Conservation (phyloP, 1,284 basidiomycete genomes). For the Sporisorium iseilematis-ciliati region DNA sequence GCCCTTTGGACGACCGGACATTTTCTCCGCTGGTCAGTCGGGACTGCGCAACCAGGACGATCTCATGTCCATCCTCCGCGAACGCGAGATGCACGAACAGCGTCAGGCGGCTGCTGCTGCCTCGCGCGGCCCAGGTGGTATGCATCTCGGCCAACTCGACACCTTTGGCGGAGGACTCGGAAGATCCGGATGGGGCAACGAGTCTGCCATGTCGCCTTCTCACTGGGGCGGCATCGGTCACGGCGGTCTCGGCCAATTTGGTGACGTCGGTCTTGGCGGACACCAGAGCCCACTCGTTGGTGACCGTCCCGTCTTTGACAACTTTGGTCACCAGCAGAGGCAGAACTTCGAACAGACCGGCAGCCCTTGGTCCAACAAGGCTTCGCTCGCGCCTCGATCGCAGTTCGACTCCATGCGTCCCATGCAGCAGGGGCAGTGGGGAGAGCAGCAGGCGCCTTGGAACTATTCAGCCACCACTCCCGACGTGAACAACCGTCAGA, state of each 20-base stretch:
- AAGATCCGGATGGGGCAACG: conserved; percentile 37
- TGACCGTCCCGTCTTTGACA: conserved; percentile 40
- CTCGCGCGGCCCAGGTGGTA: conserved; percentile 34
- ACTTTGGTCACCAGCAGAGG: conserved; percentile 31
- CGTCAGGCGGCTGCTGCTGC: conserved; percentile 49
- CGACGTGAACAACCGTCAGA: conserved; percentile 39
- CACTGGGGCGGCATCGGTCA: conserved; percentile 45
- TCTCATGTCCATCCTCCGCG: conserved; percentile 48
- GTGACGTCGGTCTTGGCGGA: conserved; percentile 34
- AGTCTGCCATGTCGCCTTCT: conserved; percentile 35
- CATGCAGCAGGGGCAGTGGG: conserved; percentile 46
- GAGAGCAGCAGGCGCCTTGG: conserved; percentile 41
- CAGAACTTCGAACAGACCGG: conserved; percentile 32
- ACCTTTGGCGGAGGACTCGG: conserved; percentile 34
- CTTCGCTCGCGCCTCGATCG: conserved; percentile 36
- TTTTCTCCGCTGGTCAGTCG: conserved; percentile 26
- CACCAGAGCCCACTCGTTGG: conserved; percentile 39
- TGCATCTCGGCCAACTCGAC: conserved; percentile 44
- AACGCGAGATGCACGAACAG: conserved; percentile 59
- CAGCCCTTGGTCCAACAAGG: conserved; percentile 46
- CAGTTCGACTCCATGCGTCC: conserved; percentile 36
- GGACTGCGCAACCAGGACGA: conserved; percentile 55
- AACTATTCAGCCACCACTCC: conserved; percentile 34
- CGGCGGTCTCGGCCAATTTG: conserved; percentile 40
- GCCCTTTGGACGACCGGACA: conserved; percentile 42